These are phyloP conservation scores for Cyanidioschyzon merolae DNA, from an alignment of 23 red algal genomes.

Conservation along the genomic window DNA sequence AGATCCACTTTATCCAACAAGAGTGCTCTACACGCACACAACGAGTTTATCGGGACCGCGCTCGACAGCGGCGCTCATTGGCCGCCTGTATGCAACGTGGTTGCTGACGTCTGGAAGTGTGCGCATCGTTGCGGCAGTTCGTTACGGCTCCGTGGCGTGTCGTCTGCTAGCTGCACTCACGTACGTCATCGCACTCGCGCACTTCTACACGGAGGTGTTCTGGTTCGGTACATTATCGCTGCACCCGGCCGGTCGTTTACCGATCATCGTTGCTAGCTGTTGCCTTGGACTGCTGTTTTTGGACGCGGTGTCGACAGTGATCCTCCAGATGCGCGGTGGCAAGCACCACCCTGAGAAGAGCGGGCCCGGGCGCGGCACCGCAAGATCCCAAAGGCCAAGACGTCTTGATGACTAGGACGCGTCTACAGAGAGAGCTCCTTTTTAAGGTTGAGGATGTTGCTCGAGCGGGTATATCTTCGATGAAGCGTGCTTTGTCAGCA, in stretches of 20 bases:
- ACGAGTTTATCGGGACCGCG: background rate
- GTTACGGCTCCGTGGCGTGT: background rate
- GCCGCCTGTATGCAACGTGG: conserved; percentile 5
- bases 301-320: background rate
- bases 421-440: too few relatives aligned
- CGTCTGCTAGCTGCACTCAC: conserved; percentile 32
- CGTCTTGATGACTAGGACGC: background rate
- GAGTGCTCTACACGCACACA: background rate
- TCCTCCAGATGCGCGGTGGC: background rate
- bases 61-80: background rate
- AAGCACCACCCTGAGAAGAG: background rate
- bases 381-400: background rate
- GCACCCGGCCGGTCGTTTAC: conserved; percentile 45
- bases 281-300: conserved; percentile 33
- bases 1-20: background rate
- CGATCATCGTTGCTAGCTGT: conserved; percentile 42
- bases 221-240: conserved; percentile 42
- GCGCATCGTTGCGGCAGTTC: background rate
- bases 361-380: background rate
- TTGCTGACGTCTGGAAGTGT: background rate
- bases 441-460: too few relatives aligned
- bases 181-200: conserved; percentile 47
- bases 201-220: conserved; percentile 61
- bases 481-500: too few relatives aligned
- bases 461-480: too few relatives aligned